Evolutionary conservation across 1,139 yeast genomes (phyloP).

Genomic region (Suhomyces maxii): DNA sequence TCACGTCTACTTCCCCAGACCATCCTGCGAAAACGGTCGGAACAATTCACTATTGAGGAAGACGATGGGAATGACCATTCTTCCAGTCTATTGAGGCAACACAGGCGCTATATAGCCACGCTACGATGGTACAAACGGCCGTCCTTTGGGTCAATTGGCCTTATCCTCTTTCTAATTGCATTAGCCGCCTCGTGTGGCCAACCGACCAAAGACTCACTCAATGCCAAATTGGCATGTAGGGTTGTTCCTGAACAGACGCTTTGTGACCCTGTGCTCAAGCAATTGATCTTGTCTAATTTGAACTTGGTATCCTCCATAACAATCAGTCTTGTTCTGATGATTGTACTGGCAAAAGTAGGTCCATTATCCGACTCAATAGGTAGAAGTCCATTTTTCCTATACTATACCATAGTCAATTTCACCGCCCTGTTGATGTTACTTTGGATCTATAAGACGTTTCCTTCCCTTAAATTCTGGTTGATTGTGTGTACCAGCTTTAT

Average conservation of each 20-base stretch:
- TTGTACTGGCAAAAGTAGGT: slow-evolving; percentile 12
- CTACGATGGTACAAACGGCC: slow-evolving; percentile 5
- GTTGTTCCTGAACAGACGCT: neutral
- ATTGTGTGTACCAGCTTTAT: slow-evolving; percentile 4
- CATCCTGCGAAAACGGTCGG: slow-evolving; percentile 4
- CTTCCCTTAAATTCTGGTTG: slow-evolving; percentile 7
- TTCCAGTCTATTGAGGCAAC: neutral
- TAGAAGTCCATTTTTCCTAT: slow-evolving; percentile 8
- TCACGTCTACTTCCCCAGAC: slow-evolving; percentile 2
- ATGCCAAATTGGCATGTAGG: slow-evolving; percentile 7
- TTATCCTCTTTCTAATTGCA: slow-evolving; percentile 6
- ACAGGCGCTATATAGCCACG: neutral
- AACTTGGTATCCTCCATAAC: slow-evolving; percentile 6
- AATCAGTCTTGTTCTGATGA: slow-evolving; percentile 8
- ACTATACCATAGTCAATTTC: slow-evolving; percentile 3
- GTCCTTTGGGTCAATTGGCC: slow-evolving; percentile 2
- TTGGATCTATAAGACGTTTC: slow-evolving; percentile 3
- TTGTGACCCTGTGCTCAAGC: slow-evolving; percentile 7
- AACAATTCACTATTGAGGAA: slow-evolving; percentile 4
- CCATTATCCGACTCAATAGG: slow-evolving; percentile 13
- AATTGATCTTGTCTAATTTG: slow-evolving; percentile 8
- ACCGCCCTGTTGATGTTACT: slow-evolving; percentile 2
- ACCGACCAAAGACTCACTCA: slow-evolving; percentile 8
- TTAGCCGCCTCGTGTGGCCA: slow-evolving; percentile 10
- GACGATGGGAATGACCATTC: neutral